Evolutionary conservation across 345 rosid genomes (phyloP).

Genomic region (Camelina neglecta): DNA sequence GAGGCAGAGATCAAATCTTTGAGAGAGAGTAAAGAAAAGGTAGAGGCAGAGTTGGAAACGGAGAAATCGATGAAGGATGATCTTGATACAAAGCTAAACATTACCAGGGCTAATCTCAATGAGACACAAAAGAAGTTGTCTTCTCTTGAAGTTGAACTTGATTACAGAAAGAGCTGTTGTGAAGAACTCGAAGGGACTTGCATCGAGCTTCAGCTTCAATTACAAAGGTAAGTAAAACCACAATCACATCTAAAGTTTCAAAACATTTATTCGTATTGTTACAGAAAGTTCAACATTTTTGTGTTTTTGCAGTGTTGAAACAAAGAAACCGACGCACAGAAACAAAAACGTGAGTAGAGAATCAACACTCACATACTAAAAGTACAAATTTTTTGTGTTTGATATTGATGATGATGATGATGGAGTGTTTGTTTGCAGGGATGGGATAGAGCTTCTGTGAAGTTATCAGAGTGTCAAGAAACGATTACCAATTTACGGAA

Average conservation of each 20-base stretch:
- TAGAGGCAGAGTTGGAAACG: slow-evolving; percentile 73
- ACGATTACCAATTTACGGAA: slow-evolving; percentile 75
- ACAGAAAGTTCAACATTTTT: neutral
- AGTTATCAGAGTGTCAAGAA: slow-evolving; percentile 90
- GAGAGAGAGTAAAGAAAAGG: slow-evolving; percentile 56
- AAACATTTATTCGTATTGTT: slow-evolving; percentile 12
- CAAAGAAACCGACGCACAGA: slow-evolving; percentile 54
- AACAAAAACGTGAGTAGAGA: slow-evolving; percentile 65
- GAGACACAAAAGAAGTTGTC: slow-evolving; percentile 73
- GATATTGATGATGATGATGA: neutral
- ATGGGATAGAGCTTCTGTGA: slow-evolving; percentile 76
- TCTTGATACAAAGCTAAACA: slow-evolving; percentile 78
- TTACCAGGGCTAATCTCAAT: slow-evolving; percentile 66
- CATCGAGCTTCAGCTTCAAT: slow-evolving; percentile 89
- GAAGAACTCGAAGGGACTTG: slow-evolving; percentile 90
- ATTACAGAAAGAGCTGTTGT: slow-evolving; percentile 76
- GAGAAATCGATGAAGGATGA: slow-evolving; percentile 81
- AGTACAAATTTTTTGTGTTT: neutral
- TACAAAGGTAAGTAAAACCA: slow-evolving; percentile 65
- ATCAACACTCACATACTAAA: neutral
- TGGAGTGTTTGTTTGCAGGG: slow-evolving; percentile 51
- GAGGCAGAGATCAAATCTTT: slow-evolving; percentile 54
- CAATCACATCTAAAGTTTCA: neutral
- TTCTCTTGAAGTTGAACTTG: slow-evolving; percentile 83
- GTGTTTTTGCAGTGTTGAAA: slow-evolving; percentile 59